Evolutionary conservation across 2,329 filamentous ascomycete genomes (phyloP).

Genomic region (Talaromyces sp.): DNA sequence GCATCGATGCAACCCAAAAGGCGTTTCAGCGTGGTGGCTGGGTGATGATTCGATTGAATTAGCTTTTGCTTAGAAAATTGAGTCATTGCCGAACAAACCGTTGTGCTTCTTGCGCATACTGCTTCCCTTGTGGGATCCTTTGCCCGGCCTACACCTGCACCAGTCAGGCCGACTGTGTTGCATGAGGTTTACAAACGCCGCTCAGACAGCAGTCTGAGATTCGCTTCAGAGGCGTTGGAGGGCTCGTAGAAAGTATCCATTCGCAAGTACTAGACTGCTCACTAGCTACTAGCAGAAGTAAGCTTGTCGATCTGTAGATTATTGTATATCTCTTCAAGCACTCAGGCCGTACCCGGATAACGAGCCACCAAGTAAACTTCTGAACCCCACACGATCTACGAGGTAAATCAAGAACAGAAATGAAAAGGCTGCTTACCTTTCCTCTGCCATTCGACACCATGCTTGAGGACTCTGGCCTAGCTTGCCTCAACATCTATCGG

Average conservation of each 20-base stretch:
- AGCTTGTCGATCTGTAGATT: not conserved
- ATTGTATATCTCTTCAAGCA: too few relatives aligned
- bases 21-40: constrained; percentile 21
- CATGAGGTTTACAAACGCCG: constrained; percentile 6
- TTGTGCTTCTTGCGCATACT: constrained; percentile 20
- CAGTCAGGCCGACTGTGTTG: not conserved
- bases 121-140: not conserved
- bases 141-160: not conserved
- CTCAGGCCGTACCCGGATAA: too few relatives aligned
- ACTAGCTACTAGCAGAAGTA: not conserved
- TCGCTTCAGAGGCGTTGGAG: not conserved
- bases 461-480: too few relatives aligned
- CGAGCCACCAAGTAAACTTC: too few relatives aligned
- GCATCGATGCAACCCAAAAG: constrained; percentile 4
- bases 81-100: constrained; percentile 21
- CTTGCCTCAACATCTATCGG: too few relatives aligned
- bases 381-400: too few relatives aligned
- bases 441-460: too few relatives aligned
- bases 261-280: not conserved
- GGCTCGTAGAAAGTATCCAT: not conserved
- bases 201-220: not conserved
- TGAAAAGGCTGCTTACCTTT: too few relatives aligned
- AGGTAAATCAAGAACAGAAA: too few relatives aligned
- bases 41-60: constrained; percentile 20
- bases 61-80: constrained; percentile 20